phyloP scores from a whole-genome alignment of 1,284 basidiomycete species.

The Ganoderma resinaceum region DNA sequence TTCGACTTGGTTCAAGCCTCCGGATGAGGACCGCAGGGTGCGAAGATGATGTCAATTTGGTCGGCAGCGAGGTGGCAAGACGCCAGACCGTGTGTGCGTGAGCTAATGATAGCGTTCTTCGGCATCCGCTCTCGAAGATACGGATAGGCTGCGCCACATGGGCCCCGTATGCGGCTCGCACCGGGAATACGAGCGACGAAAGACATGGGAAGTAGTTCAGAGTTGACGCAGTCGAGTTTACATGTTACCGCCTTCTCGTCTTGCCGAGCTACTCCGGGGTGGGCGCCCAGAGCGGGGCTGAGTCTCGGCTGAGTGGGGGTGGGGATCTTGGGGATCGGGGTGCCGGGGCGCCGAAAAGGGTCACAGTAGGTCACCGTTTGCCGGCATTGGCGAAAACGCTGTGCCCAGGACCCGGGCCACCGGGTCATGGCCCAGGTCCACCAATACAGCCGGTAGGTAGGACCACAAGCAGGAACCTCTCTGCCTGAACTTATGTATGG shows the following conservation, averaged over 20 bases:
- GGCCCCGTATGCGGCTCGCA: neutral
- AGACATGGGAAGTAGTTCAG: neutral
- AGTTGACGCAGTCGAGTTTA: conserved; percentile 7
- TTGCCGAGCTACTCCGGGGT: conserved; percentile 5
- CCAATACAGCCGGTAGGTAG: too few species aligned
- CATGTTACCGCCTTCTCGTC: neutral
- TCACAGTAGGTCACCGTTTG: too few species aligned
- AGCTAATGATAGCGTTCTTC: neutral
- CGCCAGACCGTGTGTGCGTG: conserved; percentile 1
- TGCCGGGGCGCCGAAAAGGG: too few species aligned
- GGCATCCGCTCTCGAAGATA: neutral
- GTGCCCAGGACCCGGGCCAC: too few species aligned
- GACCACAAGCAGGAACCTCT: too few species aligned
- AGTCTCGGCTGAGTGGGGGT: too few species aligned
- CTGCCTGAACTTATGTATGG: too few species aligned
- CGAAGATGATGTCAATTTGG: conserved; percentile 1
- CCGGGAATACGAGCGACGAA: neutral
- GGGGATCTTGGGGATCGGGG: too few species aligned
- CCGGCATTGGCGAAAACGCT: too few species aligned
- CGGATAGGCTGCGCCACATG: neutral
- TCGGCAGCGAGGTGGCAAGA: neutral
- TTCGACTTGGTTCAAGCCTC: neutral
- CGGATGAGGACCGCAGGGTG: conserved; percentile 2
- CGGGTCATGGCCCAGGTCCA: too few species aligned
- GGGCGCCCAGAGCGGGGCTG: neutral